Conservation (phyloP, 225 moss, liverwort and hornwort species). For the Physcomitrium patens region DNA sequence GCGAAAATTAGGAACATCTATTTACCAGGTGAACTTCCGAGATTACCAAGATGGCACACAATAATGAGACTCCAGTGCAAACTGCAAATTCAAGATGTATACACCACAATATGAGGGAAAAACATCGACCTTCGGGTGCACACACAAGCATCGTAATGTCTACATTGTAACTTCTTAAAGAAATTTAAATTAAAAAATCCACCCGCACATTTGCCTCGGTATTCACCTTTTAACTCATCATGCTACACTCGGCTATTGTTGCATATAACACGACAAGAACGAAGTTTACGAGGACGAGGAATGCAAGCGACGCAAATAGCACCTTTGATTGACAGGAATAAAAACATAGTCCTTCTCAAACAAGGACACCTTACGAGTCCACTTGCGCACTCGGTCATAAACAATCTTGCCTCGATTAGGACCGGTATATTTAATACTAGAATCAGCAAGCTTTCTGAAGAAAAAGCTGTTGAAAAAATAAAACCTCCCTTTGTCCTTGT, state of each 20-base stretch:
- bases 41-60: constrained; percentile 46
- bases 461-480: constrained; percentile 60
- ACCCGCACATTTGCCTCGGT: not conserved
- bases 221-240: not conserved
- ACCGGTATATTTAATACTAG: constrained; percentile 31
- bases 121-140: not conserved
- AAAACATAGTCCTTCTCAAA: constrained; percentile 56
- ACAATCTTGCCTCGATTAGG: constrained; percentile 37
- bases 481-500: constrained; percentile 37
- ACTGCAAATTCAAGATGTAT: constrained; percentile 34
- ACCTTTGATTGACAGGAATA: constrained; percentile 60
- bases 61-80: constrained; percentile 56
- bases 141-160: not conserved
- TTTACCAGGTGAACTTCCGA: constrained; percentile 37
- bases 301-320: constrained; percentile 15
- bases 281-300: not conserved
- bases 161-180: not conserved
- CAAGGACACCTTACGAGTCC: constrained; percentile 48
- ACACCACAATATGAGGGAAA: constrained; percentile 15
- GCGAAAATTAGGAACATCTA: not conserved
- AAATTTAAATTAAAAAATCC: not conserved
- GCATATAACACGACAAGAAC: not conserved
- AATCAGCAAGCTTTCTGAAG: constrained; percentile 52
- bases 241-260: not conserved
- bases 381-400: constrained; percentile 46